A percentile compares a stretch with the other conserved stretches of the same genome.
phyloP scores from a whole-genome alignment of 345 rosid genomes.

The Firmiana major region DNA sequence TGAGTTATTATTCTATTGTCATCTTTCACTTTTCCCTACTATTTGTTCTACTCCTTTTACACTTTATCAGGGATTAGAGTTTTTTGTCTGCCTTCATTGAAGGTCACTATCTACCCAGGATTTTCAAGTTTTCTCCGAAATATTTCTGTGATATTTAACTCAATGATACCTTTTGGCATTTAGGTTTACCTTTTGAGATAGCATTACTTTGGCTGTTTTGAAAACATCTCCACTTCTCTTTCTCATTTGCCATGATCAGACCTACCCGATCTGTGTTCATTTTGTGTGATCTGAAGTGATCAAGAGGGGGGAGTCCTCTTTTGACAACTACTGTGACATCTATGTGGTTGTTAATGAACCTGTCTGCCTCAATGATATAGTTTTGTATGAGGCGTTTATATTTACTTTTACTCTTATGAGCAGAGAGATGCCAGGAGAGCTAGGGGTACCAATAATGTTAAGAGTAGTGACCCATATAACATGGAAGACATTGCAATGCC shows the following conservation, averaged over 20 bases:
- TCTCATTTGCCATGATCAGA: not conserved
- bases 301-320: not conserved
- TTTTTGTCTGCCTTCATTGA: not conserved
- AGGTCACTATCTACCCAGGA: not conserved
- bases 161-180: not conserved
- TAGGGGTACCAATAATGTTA: conserved; percentile 37
- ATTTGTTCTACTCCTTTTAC: not conserved
- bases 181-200: not conserved
- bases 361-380: not conserved
- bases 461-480: conserved; percentile 57
- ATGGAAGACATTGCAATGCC: conserved; percentile 87
- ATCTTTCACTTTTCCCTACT: not conserved
- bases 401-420: conserved; percentile 10
- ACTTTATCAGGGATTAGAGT: not conserved
- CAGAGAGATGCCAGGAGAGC: conserved; percentile 74
- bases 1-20: not conserved
- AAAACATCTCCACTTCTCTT: not conserved
- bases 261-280: not conserved
- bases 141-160: not conserved
- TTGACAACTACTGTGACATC: not conserved
- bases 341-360: not conserved
- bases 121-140: not conserved
- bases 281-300: not conserved
- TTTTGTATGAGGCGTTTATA: not conserved
- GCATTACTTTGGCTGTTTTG: not conserved